A percentile compares a stretch with the other conserved stretches of the same genome.
Evolutionary conservation across 2,329 filamentous ascomycete species (phyloP).

Genomic region (Aspergillus fumigatiaffinis): DNA sequence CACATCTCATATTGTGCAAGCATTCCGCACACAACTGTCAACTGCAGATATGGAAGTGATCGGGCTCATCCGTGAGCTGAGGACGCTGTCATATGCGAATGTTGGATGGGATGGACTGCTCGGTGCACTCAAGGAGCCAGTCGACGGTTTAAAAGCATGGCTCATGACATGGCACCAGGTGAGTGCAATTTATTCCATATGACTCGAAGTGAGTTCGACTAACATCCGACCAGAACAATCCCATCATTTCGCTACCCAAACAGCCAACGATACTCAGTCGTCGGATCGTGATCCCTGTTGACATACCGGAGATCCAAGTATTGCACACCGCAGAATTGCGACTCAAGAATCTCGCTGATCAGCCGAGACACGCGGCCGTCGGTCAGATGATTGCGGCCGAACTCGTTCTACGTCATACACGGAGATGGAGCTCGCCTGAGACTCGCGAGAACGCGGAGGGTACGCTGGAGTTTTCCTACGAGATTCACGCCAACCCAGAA

Average conservation of each 20-base stretch:
- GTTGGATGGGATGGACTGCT: constrained; percentile 54
- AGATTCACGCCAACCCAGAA: constrained; percentile 69
- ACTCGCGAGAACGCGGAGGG: constrained; percentile 34
- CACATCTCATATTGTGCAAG: constrained; percentile 46
- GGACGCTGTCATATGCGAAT: constrained; percentile 49
- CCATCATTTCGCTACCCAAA: constrained; percentile 28
- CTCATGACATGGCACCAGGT: constrained; percentile 57
- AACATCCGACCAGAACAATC: constrained; percentile 28
- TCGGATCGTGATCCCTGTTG: constrained; percentile 81
- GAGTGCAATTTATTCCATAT: constrained; percentile 15
- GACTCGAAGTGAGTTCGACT: constrained; percentile 6
- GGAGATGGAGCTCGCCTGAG: constrained; percentile 46
- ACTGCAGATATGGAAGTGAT: constrained; percentile 51
- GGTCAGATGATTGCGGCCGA: constrained; percentile 47
- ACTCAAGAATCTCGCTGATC: constrained; percentile 26
- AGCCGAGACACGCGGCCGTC: constrained; percentile 38
- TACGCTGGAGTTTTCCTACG: constrained; percentile 74
- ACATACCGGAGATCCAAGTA: constrained; percentile 77
- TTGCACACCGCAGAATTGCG: constrained; percentile 65
- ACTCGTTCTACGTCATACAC: constrained; percentile 51
- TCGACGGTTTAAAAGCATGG: constrained; percentile 48
- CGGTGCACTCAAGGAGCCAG: constrained; percentile 45
- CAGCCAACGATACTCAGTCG: constrained; percentile 43
- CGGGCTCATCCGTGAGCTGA: constrained; percentile 51
- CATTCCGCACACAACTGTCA: constrained; percentile 44